Percentiles rank a stretch among this genome's conserved stretches.
phyloP scores from a whole-genome alignment of 441 rosid species.

The Populus hybrid region DNA sequence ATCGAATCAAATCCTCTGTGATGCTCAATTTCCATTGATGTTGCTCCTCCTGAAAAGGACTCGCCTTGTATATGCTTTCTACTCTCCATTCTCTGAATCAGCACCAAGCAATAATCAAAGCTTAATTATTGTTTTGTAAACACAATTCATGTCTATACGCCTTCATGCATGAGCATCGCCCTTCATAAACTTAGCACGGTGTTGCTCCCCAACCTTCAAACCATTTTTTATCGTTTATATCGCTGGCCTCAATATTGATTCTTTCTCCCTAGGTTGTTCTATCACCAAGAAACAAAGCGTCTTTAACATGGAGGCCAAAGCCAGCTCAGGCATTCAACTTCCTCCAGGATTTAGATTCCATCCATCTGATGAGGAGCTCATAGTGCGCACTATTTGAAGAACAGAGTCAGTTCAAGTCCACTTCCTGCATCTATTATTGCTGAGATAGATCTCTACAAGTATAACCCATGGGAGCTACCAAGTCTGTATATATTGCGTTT shows the following conservation, averaged over 20 bases:
- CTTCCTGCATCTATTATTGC: conserved; percentile 47
- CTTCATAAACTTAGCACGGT: conserved; percentile 29
- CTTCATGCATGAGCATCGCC: background rate
- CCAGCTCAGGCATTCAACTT: conserved; percentile 25
- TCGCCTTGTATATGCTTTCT: conserved; percentile 1
- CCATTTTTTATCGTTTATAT: conserved; percentile 15
- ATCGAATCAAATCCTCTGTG: no score
- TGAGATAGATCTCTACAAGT: conserved; percentile 40
- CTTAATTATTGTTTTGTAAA: background rate
- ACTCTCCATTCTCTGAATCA: conserved; percentile 12
- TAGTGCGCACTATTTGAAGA: conserved; percentile 43
- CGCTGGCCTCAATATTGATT: background rate
- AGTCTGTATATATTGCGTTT: conserved; percentile 21
- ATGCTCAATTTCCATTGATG: no score
- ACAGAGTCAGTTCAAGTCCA: conserved; percentile 37
- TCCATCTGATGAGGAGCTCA: conserved; percentile 63
- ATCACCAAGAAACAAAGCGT: conserved; percentile 11
- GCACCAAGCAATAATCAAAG: background rate
- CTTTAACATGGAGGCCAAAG: conserved; percentile 26
- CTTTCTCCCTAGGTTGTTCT: conserved; percentile 7
- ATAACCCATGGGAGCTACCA: conserved; percentile 57
- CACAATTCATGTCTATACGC: background rate
- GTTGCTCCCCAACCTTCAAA: conserved; percentile 1
- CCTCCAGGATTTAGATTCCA: conserved; percentile 67
- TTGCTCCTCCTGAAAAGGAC: no score